phyloP scores from a whole-genome alignment of 768 basidiomycete genomes.

The Boletellus ananiceps region DNA sequence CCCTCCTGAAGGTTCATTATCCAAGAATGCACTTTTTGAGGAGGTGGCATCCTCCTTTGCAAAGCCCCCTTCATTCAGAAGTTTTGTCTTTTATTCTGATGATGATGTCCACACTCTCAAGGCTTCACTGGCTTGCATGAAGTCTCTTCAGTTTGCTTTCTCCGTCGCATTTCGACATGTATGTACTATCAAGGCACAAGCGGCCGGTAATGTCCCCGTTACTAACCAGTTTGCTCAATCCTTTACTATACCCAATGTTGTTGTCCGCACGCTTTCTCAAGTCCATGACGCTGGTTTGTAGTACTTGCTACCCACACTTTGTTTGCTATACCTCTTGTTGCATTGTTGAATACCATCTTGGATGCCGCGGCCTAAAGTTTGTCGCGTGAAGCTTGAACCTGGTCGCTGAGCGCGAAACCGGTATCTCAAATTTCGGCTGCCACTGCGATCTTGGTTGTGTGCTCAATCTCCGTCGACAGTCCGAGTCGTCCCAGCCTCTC shows the following conservation, averaged over 20 bases:
- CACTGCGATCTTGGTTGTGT: slow-evolving; percentile 2
- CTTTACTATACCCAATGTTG: slow-evolving; percentile 16
- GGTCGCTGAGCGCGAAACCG: neutral
- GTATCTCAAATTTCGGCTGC: slow-evolving; percentile 1
- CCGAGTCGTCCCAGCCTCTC: neutral
- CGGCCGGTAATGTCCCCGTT: slow-evolving; percentile 24
- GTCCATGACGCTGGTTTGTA: slow-evolving; percentile 4
- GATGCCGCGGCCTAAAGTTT: neutral
- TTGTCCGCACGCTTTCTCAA: slow-evolving; percentile 21
- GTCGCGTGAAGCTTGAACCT: neutral
- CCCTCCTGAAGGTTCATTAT: neutral
- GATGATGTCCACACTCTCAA: slow-evolving; percentile 39
- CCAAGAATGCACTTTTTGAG: slow-evolving; percentile 6
- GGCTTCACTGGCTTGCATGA: slow-evolving; percentile 52
- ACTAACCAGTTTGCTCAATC: slow-evolving; percentile 23
- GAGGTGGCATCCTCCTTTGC: slow-evolving; percentile 27
- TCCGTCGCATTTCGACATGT: slow-evolving; percentile 49
- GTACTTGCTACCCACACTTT: neutral
- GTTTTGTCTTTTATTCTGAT: slow-evolving; percentile 17
- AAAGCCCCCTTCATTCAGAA: slow-evolving; percentile 24
- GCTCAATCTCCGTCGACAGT: slow-evolving; percentile 12
- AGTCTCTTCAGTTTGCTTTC: slow-evolving; percentile 42
- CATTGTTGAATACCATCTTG: neutral
- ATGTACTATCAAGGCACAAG: slow-evolving; percentile 52
- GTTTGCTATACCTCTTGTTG: neutral